Conservation (phyloP, 2,329 filamentous ascomycete species). For the Xylaria sp. region DNA sequence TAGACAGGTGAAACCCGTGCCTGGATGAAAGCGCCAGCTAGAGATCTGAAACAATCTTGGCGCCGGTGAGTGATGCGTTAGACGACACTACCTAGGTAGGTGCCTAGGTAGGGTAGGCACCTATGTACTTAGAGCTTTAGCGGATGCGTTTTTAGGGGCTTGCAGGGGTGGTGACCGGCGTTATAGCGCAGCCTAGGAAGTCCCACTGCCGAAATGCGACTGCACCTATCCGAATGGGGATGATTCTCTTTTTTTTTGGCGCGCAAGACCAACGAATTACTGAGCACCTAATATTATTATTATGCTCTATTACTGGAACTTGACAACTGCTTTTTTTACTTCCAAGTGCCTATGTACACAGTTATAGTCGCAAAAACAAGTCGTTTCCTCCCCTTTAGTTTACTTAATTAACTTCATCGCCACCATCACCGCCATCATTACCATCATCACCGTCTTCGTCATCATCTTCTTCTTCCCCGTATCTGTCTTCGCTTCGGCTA, state of each 20-base stretch:
- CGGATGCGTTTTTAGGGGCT: conserved; percentile 4
- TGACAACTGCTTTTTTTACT: no score
- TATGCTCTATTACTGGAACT: no score
- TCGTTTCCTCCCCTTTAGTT: no score
- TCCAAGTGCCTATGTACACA: no score
- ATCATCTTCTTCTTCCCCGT: neutral
- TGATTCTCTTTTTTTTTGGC: neutral
- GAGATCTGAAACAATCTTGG: conserved; percentile 24
- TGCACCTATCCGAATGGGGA: conserved; percentile 34
- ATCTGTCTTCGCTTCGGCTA: neutral
- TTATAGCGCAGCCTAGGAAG: conserved; percentile 7
- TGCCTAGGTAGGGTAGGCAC: no score
- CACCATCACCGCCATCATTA: neutral
- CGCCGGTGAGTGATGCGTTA: conserved; percentile 24
- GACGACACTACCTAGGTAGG: conserved; percentile 4
- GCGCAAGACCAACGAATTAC: no score
- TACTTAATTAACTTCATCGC: no score
- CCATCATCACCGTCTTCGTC: neutral
- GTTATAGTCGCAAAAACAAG: no score
- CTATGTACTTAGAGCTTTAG: neutral
- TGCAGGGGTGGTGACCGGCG: neutral
- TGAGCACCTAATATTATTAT: no score
- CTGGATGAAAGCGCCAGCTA: conserved; percentile 12
- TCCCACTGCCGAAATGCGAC: conserved; percentile 29
- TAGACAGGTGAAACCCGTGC: neutral